Evolutionary conservation across 139 green algal genomes (phyloP).

Genomic region (Chlorella sorokiniana): DNA sequence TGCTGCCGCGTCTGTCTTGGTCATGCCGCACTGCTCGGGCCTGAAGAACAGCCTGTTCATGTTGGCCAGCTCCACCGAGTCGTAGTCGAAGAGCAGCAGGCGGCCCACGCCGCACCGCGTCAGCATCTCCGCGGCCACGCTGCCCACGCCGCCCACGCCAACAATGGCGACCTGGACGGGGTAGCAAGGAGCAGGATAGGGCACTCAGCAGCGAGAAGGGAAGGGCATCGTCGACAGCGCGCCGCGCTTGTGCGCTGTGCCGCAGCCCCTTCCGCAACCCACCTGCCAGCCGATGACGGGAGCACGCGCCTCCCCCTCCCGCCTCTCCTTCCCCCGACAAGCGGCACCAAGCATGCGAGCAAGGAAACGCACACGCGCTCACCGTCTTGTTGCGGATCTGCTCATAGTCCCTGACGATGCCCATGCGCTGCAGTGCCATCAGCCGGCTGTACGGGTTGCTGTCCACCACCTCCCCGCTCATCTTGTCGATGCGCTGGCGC

Average conservation of each 20-base stretch:
- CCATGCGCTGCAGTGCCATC: slow-evolving; percentile 97
- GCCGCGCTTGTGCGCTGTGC: too few species aligned
- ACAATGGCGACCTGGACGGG: slow-evolving; percentile 71
- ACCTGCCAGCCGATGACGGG: too few species aligned
- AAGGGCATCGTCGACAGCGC: background rate
- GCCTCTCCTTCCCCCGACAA: background rate
- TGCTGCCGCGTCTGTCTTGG: slow-evolving; percentile 94
- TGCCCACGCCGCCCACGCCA: slow-evolving; percentile 93
- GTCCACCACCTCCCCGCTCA: slow-evolving; percentile 87
- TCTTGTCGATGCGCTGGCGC: slow-evolving; percentile 56
- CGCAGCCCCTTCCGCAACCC: too few species aligned
- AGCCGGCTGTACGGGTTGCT: slow-evolving; percentile 89
- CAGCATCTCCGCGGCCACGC: slow-evolving; percentile 96
- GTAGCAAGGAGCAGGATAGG: background rate
- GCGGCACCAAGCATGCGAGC: background rate
- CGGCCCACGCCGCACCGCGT: slow-evolving; percentile 92
- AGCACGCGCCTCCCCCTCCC: too few species aligned
- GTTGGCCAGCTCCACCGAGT: slow-evolving; percentile 97
- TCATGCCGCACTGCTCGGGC: slow-evolving; percentile 95
- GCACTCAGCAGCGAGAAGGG: background rate
- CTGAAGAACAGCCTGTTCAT: slow-evolving; percentile 99
- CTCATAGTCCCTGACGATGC: slow-evolving; percentile 95
- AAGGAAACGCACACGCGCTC: too few species aligned
- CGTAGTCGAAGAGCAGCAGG: slow-evolving; percentile 91
- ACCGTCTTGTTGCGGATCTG: slow-evolving; percentile 28